Base-by-base conservation (phyloP, 2,329 filamentous ascomycete species). In the Malbranchea cinnamomea region DNA sequence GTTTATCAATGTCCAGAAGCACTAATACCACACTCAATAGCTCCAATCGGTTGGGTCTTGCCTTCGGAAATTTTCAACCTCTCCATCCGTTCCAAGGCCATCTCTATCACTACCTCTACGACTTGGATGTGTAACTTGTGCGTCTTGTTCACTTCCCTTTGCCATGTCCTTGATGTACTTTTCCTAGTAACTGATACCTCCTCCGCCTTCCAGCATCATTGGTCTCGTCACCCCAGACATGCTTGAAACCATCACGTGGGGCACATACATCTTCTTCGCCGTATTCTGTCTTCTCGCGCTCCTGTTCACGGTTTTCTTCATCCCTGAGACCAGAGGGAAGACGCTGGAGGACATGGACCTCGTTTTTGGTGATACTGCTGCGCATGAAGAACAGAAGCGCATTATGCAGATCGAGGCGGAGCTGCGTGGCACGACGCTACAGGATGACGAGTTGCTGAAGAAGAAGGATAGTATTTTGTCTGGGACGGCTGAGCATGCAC, bases 321-420 rank as follows among this genome's bases (percentile, higher is more conserved):
- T 54, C 16, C 51, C 51, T 1, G 51, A 54, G 26, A 54, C 51
- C 4, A 40, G 46, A 12, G 50, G 48, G 30, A 54, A 54, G 40
- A 70, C 60, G 4, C 56, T 73, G 8, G 67, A 72, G 44, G 60
- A 71, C 35, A 68, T 72, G 57, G 66, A 71, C 25, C 53, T 54
- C 21, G 54, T 58, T 19, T 60, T 60, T 32, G 52, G 52, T 2
- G 56, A 59, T 28, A 54, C 46, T 2, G 44, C 42, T 10, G 51
- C 50, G 1, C 45, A 56, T 16, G 47, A 56, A 36, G 54, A 57
- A 32, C 51, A 54, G 37, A 38, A 49, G 31, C 47, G 52, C 16
- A 54, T 56, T 28, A 48, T 50, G 24, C 46, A 49, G 11, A 56
- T 58, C 9, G 54, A 59, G 35, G 45, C 46, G 4, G 44, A 54